Evolutionary conservation across 2,329 filamentous ascomycete genomes (phyloP).

Genomic region (Sarocladiaceae sp.): DNA sequence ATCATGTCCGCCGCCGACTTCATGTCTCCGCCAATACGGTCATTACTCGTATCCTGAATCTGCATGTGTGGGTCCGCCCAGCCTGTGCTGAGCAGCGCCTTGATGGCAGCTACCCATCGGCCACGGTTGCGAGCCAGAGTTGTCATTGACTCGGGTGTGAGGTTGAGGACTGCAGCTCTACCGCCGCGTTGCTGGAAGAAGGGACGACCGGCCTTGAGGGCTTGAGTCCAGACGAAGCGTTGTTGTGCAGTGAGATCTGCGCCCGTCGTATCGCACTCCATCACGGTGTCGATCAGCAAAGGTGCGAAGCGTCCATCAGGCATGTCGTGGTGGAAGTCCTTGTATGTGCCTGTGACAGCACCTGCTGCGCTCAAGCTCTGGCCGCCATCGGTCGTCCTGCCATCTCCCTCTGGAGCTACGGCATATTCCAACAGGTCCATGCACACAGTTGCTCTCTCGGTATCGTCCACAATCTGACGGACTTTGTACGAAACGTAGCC

Average conservation of each 20-base stretch:
- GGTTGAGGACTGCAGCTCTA: slow-evolving; percentile 2
- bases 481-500: slow-evolving; percentile 6
- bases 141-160: slow-evolving; percentile 3
- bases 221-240: slow-evolving; percentile 6
- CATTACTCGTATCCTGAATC: not conserved
- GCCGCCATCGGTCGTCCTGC: not conserved
- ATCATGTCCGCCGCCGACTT: slow-evolving; percentile 7
- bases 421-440: slow-evolving; percentile 5
- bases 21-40: not conserved
- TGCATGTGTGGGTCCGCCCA: slow-evolving; percentile 8
- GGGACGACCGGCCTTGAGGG: slow-evolving; percentile 1
- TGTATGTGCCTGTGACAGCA: slow-evolving; percentile 4
- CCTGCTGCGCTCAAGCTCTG: slow-evolving; percentile 7
- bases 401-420: slow-evolving; percentile 3
- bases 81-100: slow-evolving; percentile 2
- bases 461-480: not conserved
- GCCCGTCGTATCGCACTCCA: not conserved
- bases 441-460: not conserved
- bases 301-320: slow-evolving; percentile 4
- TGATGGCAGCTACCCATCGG: slow-evolving; percentile 6
- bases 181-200: slow-evolving; percentile 8
- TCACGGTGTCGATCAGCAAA: slow-evolving; percentile 3
- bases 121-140: slow-evolving; percentile 3
- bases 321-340: slow-evolving; percentile 9
- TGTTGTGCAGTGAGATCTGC: not conserved